These are phyloP conservation scores for Aphanomyces astaci DNA, from an alignment of 352 stramenopile species.

Conservation along the genomic window DNA sequence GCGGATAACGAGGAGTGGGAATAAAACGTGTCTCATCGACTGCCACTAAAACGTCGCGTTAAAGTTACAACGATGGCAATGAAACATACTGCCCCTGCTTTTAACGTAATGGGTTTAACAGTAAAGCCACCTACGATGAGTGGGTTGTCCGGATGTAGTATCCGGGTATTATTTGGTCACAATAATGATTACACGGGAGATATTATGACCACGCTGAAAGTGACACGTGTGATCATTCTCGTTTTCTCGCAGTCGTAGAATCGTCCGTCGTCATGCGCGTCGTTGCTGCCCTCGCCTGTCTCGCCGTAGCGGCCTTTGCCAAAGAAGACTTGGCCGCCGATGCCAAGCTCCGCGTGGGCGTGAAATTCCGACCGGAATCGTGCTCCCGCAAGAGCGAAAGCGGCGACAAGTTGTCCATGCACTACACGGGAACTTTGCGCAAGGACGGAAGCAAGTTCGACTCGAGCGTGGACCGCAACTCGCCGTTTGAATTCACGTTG, in stretches of 20 bases:
- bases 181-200: too few species aligned
- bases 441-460: conserved; percentile 97
- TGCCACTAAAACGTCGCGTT: too few species aligned
- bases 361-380: conserved; percentile 65
- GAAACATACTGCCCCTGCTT: too few species aligned
- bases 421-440: conserved; percentile 93
- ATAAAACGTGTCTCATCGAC: conserved; percentile 15
- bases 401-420: conserved; percentile 89
- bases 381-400: conserved; percentile 63
- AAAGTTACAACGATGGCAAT: too few species aligned
- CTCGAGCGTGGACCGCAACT: conserved; percentile 90
- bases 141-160: not conserved
- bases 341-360: conserved; percentile 62
- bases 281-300: not conserved
- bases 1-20: not conserved
- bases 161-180: conserved; percentile 8
- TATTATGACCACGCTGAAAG: too few species aligned
- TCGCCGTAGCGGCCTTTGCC: conserved; percentile 29
- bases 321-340: conserved; percentile 66
- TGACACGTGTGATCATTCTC: not conserved
- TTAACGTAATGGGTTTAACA: too few species aligned
- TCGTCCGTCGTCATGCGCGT: not conserved
- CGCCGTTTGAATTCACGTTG: conserved; percentile 93
- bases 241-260: not conserved
- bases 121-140: too few species aligned